phyloP scores from a whole-genome alignment of 371 early-diverging fungal genomes.

The Rhizopus stolonifer region DNA sequence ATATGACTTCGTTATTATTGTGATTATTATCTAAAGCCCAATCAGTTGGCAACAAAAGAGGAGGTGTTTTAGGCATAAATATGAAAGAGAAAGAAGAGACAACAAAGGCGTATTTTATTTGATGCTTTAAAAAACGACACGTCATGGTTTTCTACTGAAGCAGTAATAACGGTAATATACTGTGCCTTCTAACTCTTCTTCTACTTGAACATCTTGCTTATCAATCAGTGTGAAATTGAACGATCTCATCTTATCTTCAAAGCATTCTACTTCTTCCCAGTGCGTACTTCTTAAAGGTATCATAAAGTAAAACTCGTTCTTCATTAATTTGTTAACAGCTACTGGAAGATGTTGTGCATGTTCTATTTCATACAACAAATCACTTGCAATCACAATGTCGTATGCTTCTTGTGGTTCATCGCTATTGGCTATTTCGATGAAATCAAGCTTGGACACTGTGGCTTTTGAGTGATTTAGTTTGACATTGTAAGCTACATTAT shows the following conservation, averaged over 20 bases:
- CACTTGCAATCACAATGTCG: conserved; percentile 47
- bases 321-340: conserved; percentile 38
- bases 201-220: conserved; percentile 23
- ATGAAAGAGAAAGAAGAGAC: not conserved
- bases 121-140: too few relatives aligned
- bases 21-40: not conserved
- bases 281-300: conserved; percentile 44
- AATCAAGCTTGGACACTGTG: conserved; percentile 37
- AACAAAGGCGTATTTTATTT: not conserved
- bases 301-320: conserved; percentile 45
- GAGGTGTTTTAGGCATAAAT: conserved; percentile 2
- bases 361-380: conserved; percentile 50
- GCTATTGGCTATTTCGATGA: conserved; percentile 32
- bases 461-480: conserved; percentile 32
- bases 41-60: conserved; percentile 2
- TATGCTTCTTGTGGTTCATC: conserved; percentile 18
- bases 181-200: conserved; percentile 42
- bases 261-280: conserved; percentile 35
- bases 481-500: conserved; percentile 45
- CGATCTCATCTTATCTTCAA: conserved; percentile 35
- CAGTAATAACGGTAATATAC: conserved; percentile 41
- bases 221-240: conserved; percentile 22
- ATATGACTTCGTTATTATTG: too few relatives aligned
- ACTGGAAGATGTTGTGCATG: conserved; percentile 44
- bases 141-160: not conserved